Conservation (phyloP, 129 eudicot species). For the Tagetes erecta region DNA sequence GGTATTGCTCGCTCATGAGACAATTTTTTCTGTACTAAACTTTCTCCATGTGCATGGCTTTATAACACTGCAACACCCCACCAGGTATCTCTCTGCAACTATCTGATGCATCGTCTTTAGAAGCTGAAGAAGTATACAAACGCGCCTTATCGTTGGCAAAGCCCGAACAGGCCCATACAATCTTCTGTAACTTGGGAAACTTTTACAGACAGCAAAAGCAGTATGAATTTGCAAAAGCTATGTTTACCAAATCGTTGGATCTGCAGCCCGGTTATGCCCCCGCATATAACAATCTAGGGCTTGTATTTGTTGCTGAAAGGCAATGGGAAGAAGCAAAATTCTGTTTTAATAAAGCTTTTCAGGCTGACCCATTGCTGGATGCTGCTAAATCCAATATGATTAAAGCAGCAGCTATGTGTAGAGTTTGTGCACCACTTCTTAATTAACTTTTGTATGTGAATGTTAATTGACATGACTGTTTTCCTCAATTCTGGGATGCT, state of each 20-base stretch:
- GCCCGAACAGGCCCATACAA: conserved; percentile 61
- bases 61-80: not conserved
- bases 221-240: conserved; percentile 76
- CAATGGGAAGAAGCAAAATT: conserved; percentile 80
- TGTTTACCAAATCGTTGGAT: conserved; percentile 85
- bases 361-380: conserved; percentile 81
- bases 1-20: conserved; percentile 44
- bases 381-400: conserved; percentile 91
- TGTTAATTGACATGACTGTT: not conserved
- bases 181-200: conserved; percentile 83
- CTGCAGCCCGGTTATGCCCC: conserved; percentile 96
- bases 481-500: conserved; percentile 4
- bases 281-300: conserved; percentile 93
- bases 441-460: conserved; percentile 18
- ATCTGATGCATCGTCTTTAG: conserved; percentile 58
- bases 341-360: conserved; percentile 79
- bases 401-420: conserved; percentile 69
- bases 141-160: conserved; percentile 75
- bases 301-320: conserved; percentile 86
- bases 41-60: conserved; percentile 1
- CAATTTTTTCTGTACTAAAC: not conserved
- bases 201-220: conserved; percentile 67
- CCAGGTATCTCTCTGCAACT: conserved; percentile 85
- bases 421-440: conserved; percentile 35
- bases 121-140: conserved; percentile 83